Base-by-base conservation (phyloP, 176 grass and related monocot species). In the Avena sativa region DNA sequence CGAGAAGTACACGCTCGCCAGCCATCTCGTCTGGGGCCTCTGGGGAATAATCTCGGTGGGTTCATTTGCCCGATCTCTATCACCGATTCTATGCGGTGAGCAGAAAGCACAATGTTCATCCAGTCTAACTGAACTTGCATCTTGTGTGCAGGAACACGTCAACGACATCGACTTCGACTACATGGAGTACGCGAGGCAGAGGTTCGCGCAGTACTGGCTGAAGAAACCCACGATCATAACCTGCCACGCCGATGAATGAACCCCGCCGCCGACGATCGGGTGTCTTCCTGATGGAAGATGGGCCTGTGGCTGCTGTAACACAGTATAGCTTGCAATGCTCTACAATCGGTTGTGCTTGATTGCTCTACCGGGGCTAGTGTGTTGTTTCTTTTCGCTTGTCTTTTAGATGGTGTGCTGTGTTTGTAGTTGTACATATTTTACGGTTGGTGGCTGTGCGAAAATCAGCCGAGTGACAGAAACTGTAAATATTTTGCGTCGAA, bases 81-180 rank as follows among this genome's bases (percentile, higher is more conserved):
- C 63, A 40, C 40, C 3, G 23, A 10, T 34, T 21, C 32, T 11
- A 5, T 12, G 4, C n/a, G 9, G 4, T 17, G 46, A 66, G n/a
- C 10, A 46, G 46, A 28, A 68, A 71, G 10, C 48, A 52, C 63
- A 4, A 2, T 60, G 26, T 10, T 2, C 26, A 89, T 76, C n/a
- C 44, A 28, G n/a, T 55, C 49, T 17, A 66, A 81, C 38, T 34
- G 53, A 47, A 74, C 49, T 14, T 56, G 21, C 8, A 11, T 64
- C 58, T 6, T 76, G 8, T 6, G 30, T 58, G 34, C 83, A 95
- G 94, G 87, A 71, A 12, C 87, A 91, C 66, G 89, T 86, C 25
- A 95, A 95, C 50, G 89, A 93, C 2, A 95, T 95, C 26, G 91
- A 95, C 86, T 95, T 95, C 53, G 89, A 93, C 80, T 95, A 91